Conservation (phyloP, 2,329 filamentous ascomycete species). For the Aschersonia sp. region DNA sequence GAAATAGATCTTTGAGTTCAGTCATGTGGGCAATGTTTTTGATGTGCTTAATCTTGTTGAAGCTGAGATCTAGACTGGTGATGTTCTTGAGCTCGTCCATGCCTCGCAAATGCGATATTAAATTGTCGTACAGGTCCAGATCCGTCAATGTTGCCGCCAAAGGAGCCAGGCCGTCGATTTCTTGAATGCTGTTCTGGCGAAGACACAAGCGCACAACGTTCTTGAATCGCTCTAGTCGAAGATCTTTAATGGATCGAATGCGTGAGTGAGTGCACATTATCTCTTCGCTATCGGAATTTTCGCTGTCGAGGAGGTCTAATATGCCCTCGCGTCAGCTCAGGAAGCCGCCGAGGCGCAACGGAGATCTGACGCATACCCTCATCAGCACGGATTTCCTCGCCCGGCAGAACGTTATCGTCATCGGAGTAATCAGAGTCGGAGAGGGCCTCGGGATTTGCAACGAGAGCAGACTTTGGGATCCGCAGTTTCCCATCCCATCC, state of each 20-base stretch:
- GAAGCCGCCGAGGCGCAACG: neutral
- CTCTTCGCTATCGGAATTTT: constrained; percentile 51
- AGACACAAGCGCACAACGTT: constrained; percentile 69
- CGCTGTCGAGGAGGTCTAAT: constrained; percentile 45
- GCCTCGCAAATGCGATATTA: constrained; percentile 74
- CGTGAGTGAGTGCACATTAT: constrained; percentile 86
- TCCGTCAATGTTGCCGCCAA: constrained; percentile 60
- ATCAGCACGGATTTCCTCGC: constrained; percentile 66
- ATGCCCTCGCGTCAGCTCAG: neutral
- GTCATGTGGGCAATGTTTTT: constrained; percentile 70
- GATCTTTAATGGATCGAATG: constrained; percentile 59
- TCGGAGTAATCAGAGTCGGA: constrained; percentile 78
- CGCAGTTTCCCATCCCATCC: constrained; percentile 80
- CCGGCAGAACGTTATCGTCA: constrained; percentile 50
- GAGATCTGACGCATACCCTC: constrained; percentile 42
- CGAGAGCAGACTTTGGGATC: constrained; percentile 44
- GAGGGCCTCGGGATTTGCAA: constrained; percentile 68
- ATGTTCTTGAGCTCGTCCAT: constrained; percentile 67
- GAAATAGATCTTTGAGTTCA: constrained; percentile 70
- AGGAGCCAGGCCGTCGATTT: constrained; percentile 58
- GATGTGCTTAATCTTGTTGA: constrained; percentile 99
- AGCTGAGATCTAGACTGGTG: constrained; percentile 75
- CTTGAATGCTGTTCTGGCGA: constrained; percentile 78
- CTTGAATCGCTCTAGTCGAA: constrained; percentile 73
- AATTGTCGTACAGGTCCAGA: constrained; percentile 92